phyloP scores from a whole-genome alignment of 2,329 filamentous ascomycete species.

The Claviceps pazoutovae region DNA sequence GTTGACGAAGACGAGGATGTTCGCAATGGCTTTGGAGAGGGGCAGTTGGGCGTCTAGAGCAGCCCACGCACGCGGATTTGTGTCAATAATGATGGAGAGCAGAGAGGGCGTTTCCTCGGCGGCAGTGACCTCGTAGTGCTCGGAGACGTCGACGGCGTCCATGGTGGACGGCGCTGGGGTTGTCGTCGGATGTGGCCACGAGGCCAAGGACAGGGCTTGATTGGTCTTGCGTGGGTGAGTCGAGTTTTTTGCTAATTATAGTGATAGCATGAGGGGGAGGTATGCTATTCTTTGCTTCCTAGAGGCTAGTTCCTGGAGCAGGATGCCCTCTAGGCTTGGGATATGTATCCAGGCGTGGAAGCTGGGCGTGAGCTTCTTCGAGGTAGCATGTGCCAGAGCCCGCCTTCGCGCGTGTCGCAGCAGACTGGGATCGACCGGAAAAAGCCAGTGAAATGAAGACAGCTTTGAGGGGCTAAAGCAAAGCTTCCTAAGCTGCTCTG shows the following conservation, averaged over 20 bases:
- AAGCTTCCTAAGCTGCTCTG: neutral
- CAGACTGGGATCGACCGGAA: too few relatives aligned
- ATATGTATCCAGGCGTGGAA: too few relatives aligned
- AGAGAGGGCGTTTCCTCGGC: constrained; percentile 59
- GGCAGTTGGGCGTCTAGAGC: constrained; percentile 60
- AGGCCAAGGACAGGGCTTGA: constrained; percentile 10
- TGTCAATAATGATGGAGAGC: constrained; percentile 83
- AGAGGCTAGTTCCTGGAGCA: too few relatives aligned
- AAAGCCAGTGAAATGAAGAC: neutral
- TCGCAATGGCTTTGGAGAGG: constrained; percentile 69
- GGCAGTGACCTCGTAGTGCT: constrained; percentile 43
- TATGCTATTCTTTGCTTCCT: too few relatives aligned
- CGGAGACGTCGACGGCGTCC: constrained; percentile 42
- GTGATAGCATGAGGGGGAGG: too few relatives aligned
- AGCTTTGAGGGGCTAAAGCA: neutral
- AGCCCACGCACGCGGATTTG: constrained; percentile 90
- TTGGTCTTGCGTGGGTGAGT: neutral
- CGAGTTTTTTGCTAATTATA: neutral
- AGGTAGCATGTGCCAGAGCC: too few relatives aligned
- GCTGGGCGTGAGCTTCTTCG: too few relatives aligned
- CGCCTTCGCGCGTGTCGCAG: too few relatives aligned
- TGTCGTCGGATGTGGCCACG: constrained; percentile 18
- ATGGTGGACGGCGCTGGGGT: constrained; percentile 22
- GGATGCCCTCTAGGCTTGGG: too few relatives aligned
- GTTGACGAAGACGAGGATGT: constrained; percentile 92